Base-by-base conservation (phyloP, 2,329 filamentous ascomycete genomes). In the Alternaria sp. region DNA sequence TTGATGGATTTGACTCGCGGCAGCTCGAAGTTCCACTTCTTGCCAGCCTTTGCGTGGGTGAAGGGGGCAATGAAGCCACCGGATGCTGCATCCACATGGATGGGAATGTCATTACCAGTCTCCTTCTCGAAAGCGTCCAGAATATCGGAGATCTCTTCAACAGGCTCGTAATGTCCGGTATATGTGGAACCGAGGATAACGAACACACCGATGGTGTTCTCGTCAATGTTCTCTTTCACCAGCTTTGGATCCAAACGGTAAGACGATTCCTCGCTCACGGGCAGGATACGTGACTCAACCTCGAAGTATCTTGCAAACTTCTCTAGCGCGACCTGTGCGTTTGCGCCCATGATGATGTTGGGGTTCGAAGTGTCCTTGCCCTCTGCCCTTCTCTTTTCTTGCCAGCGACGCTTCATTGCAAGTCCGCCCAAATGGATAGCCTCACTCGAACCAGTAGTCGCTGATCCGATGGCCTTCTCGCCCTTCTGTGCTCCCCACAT, bases 161-260 rank as follows among this genome's bases (percentile, higher is more conserved):
- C 89, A 0, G 90, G 89, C 77, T 92, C 90, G 66, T 89, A 92
- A 72, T 92, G 89, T 0, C 90, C 90, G 0, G 90, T 93, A 69
- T 92, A 93, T 0, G 90, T 93, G 54, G 86, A 89, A 4, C 90
- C 90, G 6, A 93, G 73, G 57, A 92, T 92, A 0, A 90, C 88
- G 71, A 91, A 92, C 0, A 93, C 82, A n/a, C 90, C 90, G 69
- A 93, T 92, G 0, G 90, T 93, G 69, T 92, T 92, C 78, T 92
- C 90, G 65, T 93, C 90, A 32, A 92, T 85, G 66, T 90, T 90
- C 69, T 91, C 76, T 71, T 85, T 87, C 1, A 92, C 88, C 25
- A 89, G 78, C 5, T 87, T 83, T 0, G 90, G 87, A 68, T 92
- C 89, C 8, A 92, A 82, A 30, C 88, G 81, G 73, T 84, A 90